phyloP scores from a whole-genome alignment of 345 rosid genomes.

The Sonneratia caseolaris region DNA sequence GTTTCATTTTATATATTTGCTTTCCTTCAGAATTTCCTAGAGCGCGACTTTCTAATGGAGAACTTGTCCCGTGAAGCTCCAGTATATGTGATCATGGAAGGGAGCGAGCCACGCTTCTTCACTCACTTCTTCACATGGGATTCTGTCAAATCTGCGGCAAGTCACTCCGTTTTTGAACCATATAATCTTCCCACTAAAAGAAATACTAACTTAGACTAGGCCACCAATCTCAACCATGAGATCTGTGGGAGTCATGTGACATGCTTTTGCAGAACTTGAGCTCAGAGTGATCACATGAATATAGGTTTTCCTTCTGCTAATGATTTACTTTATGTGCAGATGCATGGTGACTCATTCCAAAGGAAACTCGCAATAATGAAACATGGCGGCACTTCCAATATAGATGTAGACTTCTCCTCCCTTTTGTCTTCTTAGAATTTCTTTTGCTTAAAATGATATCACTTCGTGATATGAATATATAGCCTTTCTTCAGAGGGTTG shows the following conservation, averaged over 20 bases:
- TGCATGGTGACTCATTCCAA: constrained; percentile 94
- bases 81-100: constrained; percentile 66
- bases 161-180: constrained; percentile 11
- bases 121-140: constrained; percentile 94
- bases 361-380: constrained; percentile 73
- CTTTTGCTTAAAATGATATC: not conserved
- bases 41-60: constrained; percentile 67
- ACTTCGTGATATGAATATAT: not conserved
- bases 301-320: not conserved
- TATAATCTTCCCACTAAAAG: not conserved
- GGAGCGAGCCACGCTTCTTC: constrained; percentile 89
- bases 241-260: not conserved
- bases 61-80: constrained; percentile 65
- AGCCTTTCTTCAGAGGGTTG: not conserved
- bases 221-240: not conserved
- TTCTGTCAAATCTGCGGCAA: constrained; percentile 65
- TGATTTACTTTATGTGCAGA: constrained; percentile 31
- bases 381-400: constrained; percentile 54
- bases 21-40: constrained; percentile 60
- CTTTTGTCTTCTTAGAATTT: not conserved
- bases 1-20: constrained; percentile 1
- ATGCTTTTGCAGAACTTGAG: not conserved
- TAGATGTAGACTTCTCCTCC: constrained; percentile 46
- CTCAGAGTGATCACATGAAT: not conserved
- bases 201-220: not conserved